Evolutionary conservation across 371 early-diverging fungal genomes (phyloP), one percentile per base, ranked within the genome.

Genomic region (Encephalitozoon romaleae): DNA sequence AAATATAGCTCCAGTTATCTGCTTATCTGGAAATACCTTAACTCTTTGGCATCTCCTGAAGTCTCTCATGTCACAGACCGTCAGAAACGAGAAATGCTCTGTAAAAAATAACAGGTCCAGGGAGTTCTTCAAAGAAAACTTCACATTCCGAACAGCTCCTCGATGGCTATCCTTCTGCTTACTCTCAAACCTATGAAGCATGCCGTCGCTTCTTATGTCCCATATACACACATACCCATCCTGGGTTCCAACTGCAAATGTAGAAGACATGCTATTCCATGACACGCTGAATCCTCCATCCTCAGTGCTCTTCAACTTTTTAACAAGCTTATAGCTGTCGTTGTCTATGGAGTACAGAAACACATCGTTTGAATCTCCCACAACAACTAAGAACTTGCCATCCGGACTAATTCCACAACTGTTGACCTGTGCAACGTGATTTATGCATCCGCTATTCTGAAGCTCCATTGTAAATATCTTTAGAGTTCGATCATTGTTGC

Each of bases 401-500:
- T 93, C 91, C 0, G 91, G 90, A 78, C 90, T 91, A 4, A 92
- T 89, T 18, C 90, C 85, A 23, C 90, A 90, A 87, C 67, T 73
- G 77, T 72, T 74, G 28, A 79, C 80, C 26, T 74, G 76, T 18
- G 72, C 64, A 25, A 69, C 32, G 65, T 80, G 80, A 5, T 89
- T 85, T 15, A 91, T 74, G 6, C 89, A 83, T 25, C 88, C 86
- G 41, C 92, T 83, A 43, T 84, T 87, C 0, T 92, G 91, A 12
- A 92, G 82, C 0, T 90, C 67, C 25, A 67, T 39, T 53, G 64
- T 86, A 77, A 88, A 90, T 12, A 93, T 88, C 81, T 92, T 91
- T 81, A 95, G 90, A 21, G 90, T 91, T 74, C 91, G 88, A 79
- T 95, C 95, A 79, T 95, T 95, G 83, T 92, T 95, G 81, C 92